phyloP scores from a whole-genome alignment of 225 moss, liverwort and hornwort species.

The Antitrichia curtipendula region DNA sequence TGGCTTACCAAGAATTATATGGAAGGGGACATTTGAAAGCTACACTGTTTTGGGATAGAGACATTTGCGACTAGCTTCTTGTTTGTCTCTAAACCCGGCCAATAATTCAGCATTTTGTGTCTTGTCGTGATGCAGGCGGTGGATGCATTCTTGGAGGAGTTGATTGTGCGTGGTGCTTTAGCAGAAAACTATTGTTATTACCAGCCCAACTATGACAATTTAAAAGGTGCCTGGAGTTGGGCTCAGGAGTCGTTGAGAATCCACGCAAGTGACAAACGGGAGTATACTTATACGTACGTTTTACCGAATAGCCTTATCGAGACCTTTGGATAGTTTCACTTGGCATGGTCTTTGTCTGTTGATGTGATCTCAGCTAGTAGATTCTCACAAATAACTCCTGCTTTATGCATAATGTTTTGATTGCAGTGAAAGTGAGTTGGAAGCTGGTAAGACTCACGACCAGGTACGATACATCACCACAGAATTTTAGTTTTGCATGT shows the following conservation, averaged over 20 bases:
- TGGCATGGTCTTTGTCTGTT: background rate
- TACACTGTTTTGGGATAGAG: background rate
- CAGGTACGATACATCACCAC: slow-evolving; percentile 17
- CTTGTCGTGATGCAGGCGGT: slow-evolving; percentile 29
- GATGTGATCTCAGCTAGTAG: background rate
- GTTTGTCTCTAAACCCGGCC: background rate
- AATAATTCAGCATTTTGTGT: background rate
- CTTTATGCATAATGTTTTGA: background rate
- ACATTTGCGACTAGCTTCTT: background rate
- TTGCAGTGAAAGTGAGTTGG: slow-evolving; percentile 63
- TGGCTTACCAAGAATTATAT: background rate
- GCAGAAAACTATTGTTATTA: slow-evolving; percentile 89
- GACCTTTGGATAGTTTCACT: background rate
- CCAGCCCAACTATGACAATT: slow-evolving; percentile 87
- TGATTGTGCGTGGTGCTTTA: slow-evolving; percentile 77
- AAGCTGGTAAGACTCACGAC: slow-evolving; percentile 74
- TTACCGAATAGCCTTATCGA: background rate
- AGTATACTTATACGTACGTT: slow-evolving; percentile 63
- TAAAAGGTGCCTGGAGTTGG: slow-evolving; percentile 93
- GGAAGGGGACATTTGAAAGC: background rate
- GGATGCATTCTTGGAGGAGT: slow-evolving; percentile 88
- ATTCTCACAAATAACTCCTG: background rate
- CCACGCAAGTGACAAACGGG: slow-evolving; percentile 77
- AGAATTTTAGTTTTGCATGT: background rate
- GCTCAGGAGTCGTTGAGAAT: slow-evolving; percentile 66